Evolutionary conservation across 306 rosid genomes (phyloP).

Genomic region (Alnus rubra): DNA sequence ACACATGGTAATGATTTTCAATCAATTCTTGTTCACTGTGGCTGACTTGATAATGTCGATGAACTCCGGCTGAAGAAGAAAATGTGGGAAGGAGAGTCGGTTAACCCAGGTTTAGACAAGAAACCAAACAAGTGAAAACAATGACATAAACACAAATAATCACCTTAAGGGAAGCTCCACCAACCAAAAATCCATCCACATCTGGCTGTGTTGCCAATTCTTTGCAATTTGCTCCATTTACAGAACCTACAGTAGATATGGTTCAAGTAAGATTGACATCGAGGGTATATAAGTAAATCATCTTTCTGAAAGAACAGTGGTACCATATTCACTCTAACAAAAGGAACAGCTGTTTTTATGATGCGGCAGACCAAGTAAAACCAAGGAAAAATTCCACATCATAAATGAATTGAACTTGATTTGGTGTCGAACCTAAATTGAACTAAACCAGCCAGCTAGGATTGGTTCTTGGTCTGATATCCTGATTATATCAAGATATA

Average conservation of each 20-base stretch:
- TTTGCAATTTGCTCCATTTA: conserved; percentile 81
- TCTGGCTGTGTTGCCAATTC: conserved; percentile 85
- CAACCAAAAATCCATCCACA: conserved; percentile 92
- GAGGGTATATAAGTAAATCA: background rate
- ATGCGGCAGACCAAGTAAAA: background rate
- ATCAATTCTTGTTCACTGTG: conserved; percentile 55
- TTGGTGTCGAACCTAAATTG: background rate
- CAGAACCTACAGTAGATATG: conserved; percentile 61
- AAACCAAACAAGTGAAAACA: conserved; percentile 24
- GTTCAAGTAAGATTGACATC: background rate
- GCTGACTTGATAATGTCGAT: conserved; percentile 82
- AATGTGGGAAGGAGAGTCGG: background rate
- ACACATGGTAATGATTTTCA: conserved; percentile 33
- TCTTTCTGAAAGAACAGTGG: background rate
- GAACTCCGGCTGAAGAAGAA: conserved; percentile 64
- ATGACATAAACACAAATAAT: background rate
- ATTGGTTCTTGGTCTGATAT: background rate
- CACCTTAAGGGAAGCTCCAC: conserved; percentile 94
- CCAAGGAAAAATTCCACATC: background rate
- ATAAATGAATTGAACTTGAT: background rate
- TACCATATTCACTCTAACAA: background rate
- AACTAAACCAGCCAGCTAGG: conserved; percentile 6
- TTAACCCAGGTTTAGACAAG: conserved; percentile 9
- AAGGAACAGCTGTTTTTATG: background rate
- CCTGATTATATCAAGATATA: background rate